Percentiles rank a stretch among this genome's conserved stretches.
Evolutionary conservation across 352 stramenopile species (phyloP).

Genomic region (Chrysophaeum taylorii): DNA sequence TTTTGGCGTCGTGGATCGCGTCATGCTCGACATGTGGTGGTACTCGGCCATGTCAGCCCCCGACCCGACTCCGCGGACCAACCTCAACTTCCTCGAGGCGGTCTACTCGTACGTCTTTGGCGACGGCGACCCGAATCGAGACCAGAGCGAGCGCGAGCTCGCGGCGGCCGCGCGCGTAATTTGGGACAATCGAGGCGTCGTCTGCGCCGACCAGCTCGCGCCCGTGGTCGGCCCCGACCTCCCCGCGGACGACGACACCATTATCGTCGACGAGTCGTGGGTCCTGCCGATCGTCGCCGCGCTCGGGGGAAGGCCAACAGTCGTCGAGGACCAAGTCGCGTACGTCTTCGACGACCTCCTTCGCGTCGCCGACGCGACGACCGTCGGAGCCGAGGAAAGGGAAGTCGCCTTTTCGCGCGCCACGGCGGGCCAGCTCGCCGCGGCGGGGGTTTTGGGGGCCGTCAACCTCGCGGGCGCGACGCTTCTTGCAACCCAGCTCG

Average conservation of each 20-base stretch:
- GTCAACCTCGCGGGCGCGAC: conserved; percentile 1
- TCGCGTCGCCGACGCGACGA: not conserved
- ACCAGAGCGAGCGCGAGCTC: not conserved
- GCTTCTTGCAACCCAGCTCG: not conserved
- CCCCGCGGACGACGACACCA: no score
- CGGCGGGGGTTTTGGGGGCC: not conserved
- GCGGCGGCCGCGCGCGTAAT: not conserved
- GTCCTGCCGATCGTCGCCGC: not conserved
- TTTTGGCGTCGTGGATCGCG: no score
- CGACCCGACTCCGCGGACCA: no score
- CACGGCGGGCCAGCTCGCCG: not conserved
- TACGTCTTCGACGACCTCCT: conserved; percentile 10
- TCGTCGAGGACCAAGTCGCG: not conserved
- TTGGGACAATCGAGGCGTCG: not conserved
- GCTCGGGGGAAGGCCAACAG: not conserved
- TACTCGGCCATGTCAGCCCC: no score
- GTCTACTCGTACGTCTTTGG: conserved; percentile 14
- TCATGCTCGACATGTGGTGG: no score
- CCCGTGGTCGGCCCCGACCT: not conserved
- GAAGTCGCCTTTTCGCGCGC: not conserved
- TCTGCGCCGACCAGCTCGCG: not conserved
- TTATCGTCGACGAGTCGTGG: not conserved
- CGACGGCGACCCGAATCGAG: not conserved
- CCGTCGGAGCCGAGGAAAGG: not conserved
- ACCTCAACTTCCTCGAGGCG: not conserved